A percentile compares a stretch with the other conserved stretches of the same genome.
phyloP scores from a whole-genome alignment of 352 stramenopile genomes.

The Pythium scleroteichum region DNA sequence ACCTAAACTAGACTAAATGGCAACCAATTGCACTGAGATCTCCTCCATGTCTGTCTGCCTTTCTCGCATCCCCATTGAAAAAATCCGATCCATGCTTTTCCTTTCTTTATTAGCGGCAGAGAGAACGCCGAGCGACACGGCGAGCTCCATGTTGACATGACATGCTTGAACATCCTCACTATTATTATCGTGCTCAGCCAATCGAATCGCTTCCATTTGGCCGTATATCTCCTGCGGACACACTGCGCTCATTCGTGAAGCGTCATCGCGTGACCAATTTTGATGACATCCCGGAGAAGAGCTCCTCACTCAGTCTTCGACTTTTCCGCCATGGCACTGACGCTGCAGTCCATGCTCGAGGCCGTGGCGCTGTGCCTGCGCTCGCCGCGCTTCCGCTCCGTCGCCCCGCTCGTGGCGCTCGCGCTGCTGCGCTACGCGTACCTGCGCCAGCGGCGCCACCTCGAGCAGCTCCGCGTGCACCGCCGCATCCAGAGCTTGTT shows the following conservation, averaged over 20 bases:
- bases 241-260: background rate
- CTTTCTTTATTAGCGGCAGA: too few relatives aligned
- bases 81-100: too few relatives aligned
- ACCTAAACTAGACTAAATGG: too few relatives aligned
- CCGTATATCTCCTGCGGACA: slow-evolving; percentile 9
- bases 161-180: background rate
- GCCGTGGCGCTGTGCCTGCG: slow-evolving; percentile 8
- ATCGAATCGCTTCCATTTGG: slow-evolving; percentile 2
- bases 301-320: too few relatives aligned
- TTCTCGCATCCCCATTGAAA: too few relatives aligned
- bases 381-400: slow-evolving; percentile 31
- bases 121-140: too few relatives aligned
- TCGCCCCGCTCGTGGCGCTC: slow-evolving; percentile 41
- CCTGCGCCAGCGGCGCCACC: slow-evolving; percentile 41
- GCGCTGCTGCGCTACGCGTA: slow-evolving; percentile 49
- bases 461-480: slow-evolving; percentile 45
- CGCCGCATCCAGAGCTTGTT: slow-evolving; percentile 36
- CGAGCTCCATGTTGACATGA: background rate
- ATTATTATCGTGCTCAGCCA: slow-evolving; percentile 4
- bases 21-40: too few relatives aligned
- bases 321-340: slow-evolving; percentile 6
- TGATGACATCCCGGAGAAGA: too few relatives aligned
- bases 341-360: slow-evolving; percentile 7
- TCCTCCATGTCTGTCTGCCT: too few relatives aligned
- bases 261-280: background rate